These are phyloP conservation scores for Aureobasidium sp. DNA, from an alignment of 2,329 filamentous ascomycete genomes.

Conservation along the genomic window DNA sequence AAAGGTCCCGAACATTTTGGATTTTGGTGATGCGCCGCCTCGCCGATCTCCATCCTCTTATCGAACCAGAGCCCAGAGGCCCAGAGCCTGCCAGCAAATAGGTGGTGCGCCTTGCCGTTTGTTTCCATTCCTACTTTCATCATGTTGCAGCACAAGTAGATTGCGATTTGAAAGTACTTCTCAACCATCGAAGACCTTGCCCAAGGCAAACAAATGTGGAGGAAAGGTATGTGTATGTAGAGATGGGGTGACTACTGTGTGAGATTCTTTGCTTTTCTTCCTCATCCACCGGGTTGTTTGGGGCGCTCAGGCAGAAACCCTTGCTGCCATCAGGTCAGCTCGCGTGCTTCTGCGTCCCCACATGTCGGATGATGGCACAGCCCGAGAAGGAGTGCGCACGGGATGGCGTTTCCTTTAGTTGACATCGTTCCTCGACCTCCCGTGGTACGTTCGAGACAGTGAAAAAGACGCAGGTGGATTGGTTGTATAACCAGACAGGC, in stretches of 20 bases:
- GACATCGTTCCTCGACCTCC: not conserved
- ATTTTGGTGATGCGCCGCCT: slow-evolving; percentile 1
- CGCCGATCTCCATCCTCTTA: slow-evolving; percentile 5
- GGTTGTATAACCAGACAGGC: too few species aligned
- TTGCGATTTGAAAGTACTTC: not conserved
- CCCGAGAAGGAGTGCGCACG: not conserved
- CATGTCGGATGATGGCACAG: slow-evolving; percentile 10
- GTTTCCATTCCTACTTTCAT: slow-evolving; percentile 10
- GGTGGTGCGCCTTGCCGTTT: slow-evolving; percentile 8
- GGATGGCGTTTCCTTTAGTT: not conserved
- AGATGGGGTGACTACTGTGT: too few species aligned
- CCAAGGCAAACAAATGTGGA: not conserved
- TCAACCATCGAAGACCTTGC: not conserved
- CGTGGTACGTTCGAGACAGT: too few species aligned
- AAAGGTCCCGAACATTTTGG: slow-evolving; percentile 4
- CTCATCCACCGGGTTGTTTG: not conserved
- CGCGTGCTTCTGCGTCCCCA: slow-evolving; percentile 14
- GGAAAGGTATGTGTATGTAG: not conserved
- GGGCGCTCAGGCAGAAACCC: slow-evolving; percentile 6
- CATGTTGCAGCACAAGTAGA: not conserved
- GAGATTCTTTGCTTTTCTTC: not conserved
- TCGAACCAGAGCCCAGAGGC: not conserved
- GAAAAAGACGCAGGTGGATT: too few species aligned
- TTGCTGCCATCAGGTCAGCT: slow-evolving; percentile 9
- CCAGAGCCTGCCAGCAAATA: slow-evolving; percentile 5